Conservation (phyloP, 129 eudicot species). For the Sambucus nigra region DNA sequence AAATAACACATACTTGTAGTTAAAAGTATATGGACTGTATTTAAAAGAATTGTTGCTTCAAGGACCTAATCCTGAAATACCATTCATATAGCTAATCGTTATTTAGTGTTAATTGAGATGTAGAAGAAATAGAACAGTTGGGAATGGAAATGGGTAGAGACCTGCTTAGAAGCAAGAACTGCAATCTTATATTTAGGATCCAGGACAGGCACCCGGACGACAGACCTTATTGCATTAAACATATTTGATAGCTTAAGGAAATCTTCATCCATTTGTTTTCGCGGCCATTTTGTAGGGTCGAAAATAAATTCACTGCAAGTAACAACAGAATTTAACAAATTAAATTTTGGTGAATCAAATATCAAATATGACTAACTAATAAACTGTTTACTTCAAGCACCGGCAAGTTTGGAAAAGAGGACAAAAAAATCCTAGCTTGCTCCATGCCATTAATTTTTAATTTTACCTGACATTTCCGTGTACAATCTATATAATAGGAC, state of each 20-base stretch:
- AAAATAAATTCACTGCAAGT: slow-evolving; percentile 74
- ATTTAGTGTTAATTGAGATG: no score
- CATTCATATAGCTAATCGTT: no score
- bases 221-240: slow-evolving; percentile 70
- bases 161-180: slow-evolving; percentile 90
- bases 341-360: slow-evolving; percentile 7
- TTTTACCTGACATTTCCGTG: no score
- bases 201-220: slow-evolving; percentile 64
- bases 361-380: slow-evolving; percentile 5
- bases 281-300: slow-evolving; percentile 76
- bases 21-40: no score
- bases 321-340: slow-evolving; percentile 7
- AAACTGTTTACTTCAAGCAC: slow-evolving; percentile 1
- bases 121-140: no score
- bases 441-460: no score
- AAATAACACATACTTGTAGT: no score
- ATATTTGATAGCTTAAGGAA: slow-evolving; percentile 41
- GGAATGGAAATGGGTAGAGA: slow-evolving; percentile 5
- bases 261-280: slow-evolving; percentile 76
- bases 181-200: slow-evolving; percentile 84
- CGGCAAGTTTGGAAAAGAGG: no score
- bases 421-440: no score
- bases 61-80: no score
- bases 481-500: no score
- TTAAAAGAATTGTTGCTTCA: no score